These are phyloP conservation scores for Russula lepida DNA, from an alignment of 768 basidiomycete genomes.

Conservation along the genomic window DNA sequence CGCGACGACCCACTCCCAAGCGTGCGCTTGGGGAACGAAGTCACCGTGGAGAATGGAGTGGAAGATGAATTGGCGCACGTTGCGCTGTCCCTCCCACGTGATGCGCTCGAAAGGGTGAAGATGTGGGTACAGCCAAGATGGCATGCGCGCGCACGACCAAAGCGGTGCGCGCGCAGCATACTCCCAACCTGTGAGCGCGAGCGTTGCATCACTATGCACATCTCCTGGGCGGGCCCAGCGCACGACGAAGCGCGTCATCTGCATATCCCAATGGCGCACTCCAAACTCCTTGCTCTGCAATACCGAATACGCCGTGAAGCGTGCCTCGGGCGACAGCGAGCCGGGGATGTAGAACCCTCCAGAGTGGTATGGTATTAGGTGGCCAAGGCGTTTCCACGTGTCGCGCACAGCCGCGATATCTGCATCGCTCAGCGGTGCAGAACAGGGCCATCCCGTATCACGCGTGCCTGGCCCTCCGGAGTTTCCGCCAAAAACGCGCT, in stretches of 20 bases:
- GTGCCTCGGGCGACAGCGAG: conserved; percentile 24
- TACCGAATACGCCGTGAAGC: conserved; percentile 23
- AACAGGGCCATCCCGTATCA: conserved; percentile 16
- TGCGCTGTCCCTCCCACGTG: conserved; percentile 23
- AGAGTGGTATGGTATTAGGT: conserved; percentile 25
- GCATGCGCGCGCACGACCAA: conserved; percentile 30
- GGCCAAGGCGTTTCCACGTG: conserved; percentile 25
- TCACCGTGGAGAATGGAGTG: conserved; percentile 21
- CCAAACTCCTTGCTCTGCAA: conserved; percentile 25
- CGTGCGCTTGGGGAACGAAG: conserved; percentile 13
- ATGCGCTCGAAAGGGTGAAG: conserved; percentile 22
- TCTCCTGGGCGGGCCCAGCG: conserved; percentile 19
- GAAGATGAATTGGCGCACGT: conserved; percentile 23
- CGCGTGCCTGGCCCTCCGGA: conserved; percentile 10
- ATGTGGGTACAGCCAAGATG: conserved; percentile 24
- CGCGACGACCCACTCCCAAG: conserved; percentile 27
- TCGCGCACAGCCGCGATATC: conserved; percentile 23
- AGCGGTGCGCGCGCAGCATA: conserved; percentile 27
- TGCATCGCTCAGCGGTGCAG: conserved; percentile 21
- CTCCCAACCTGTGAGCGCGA: conserved; percentile 28
- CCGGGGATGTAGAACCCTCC: conserved; percentile 28
- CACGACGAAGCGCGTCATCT: conserved; percentile 28
- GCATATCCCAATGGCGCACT: conserved; percentile 27
- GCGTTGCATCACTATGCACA: conserved; percentile 15
- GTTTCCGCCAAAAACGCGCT: conserved; percentile 22